phyloP scores from a whole-genome alignment of 1,284 basidiomycete genomes.

The Leccinum subspadiceum region DNA sequence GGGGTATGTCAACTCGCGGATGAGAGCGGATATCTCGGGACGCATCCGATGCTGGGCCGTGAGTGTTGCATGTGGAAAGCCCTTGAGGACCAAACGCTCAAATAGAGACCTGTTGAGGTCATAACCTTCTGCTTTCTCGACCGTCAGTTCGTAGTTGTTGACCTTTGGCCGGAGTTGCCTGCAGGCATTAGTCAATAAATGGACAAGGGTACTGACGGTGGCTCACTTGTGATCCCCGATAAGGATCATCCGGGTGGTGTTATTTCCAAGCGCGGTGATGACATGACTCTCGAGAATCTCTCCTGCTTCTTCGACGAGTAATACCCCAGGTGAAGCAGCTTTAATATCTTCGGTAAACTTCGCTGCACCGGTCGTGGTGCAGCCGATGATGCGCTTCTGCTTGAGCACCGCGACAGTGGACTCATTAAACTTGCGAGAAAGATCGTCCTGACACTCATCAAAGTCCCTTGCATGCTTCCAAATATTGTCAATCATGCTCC shows the following conservation, averaged over 20 bases:
- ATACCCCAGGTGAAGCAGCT: constrained; percentile 44
- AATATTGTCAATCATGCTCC: constrained; percentile 38
- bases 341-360: constrained; percentile 50
- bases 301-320: constrained; percentile 69
- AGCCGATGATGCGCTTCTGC: constrained; percentile 55
- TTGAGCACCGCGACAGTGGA: constrained; percentile 37
- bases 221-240: constrained; percentile 70
- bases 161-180: constrained; percentile 71
- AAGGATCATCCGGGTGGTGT: constrained; percentile 53
- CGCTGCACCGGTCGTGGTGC: constrained; percentile 66
- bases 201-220: background rate
- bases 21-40: constrained; percentile 60
- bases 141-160: constrained; percentile 59
- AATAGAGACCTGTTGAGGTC: constrained; percentile 65
- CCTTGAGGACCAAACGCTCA: constrained; percentile 58
- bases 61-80: constrained; percentile 58
- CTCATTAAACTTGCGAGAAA: constrained; percentile 39
- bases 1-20: constrained; percentile 62
- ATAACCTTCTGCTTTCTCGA: constrained; percentile 61
- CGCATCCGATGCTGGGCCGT: constrained; percentile 66
- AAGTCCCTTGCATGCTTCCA: constrained; percentile 37
- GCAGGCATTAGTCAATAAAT: background rate
- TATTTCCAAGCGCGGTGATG: constrained; percentile 48
- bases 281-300: constrained; percentile 69
- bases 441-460: constrained; percentile 38